A percentile compares a stretch with the other conserved stretches of the same genome.
Evolutionary conservation across 495 filamentous ascomycete genomes (phyloP).

Genomic region (Lasiosphaeris hirsuta): DNA sequence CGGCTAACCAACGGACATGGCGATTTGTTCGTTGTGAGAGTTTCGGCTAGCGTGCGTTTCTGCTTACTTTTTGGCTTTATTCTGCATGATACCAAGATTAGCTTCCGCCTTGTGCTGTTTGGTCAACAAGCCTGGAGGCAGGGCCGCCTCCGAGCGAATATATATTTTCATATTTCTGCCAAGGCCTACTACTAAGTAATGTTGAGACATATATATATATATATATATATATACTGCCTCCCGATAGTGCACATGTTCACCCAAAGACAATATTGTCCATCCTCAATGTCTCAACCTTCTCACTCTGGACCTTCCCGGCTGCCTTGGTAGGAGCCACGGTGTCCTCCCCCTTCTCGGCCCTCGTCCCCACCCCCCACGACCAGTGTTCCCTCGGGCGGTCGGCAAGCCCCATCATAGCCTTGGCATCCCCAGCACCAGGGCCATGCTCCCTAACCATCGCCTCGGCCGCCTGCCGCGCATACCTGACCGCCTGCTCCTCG

Average conservation of each 20-base stretch:
- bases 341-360: background rate
- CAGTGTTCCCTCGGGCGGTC: slow-evolving; percentile 30
- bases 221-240: too few species aligned
- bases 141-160: background rate
- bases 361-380: slow-evolving; percentile 22
- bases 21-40: background rate
- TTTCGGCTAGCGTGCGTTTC: background rate
- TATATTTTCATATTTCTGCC: background rate
- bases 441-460: slow-evolving; percentile 39
- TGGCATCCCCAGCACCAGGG: slow-evolving; percentile 21
- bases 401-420: slow-evolving; percentile 36
- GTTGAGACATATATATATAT: too few species aligned
- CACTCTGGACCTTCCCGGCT: background rate
- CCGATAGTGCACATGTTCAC: background rate
- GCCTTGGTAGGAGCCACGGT: background rate
- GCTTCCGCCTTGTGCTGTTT: background rate
- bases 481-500: slow-evolving; percentile 31
- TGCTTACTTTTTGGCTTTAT: background rate
- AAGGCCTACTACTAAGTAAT: background rate
- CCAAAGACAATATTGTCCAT: background rate
- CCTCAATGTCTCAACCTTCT: background rate
- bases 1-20: background rate
- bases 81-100: slow-evolving; percentile 4
- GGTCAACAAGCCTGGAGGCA: background rate
- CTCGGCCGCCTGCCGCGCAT: slow-evolving; percentile 31